A percentile compares a stretch with the other conserved stretches of the same genome.
Evolutionary conservation across 192 early-diverging fungal species (phyloP).

Genomic region (Backusella parvicylindrica): DNA sequence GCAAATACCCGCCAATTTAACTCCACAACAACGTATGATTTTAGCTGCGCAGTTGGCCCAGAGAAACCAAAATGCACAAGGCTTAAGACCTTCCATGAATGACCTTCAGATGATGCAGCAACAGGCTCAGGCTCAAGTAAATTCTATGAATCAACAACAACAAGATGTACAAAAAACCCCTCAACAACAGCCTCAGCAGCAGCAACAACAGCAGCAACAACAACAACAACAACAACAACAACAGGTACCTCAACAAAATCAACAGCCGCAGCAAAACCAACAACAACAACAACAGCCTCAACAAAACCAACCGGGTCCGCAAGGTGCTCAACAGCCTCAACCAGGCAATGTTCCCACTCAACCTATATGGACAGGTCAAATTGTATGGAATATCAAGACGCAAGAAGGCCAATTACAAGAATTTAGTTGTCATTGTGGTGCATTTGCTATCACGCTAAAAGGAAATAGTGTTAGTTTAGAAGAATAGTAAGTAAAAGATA

Average conservation of each 20-base stretch:
- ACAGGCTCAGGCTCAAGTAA: not conserved
- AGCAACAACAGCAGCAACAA: not conserved
- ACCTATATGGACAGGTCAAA: conserved; percentile 35
- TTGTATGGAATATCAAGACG: conserved; percentile 38
- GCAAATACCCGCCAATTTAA: conserved; percentile 1
- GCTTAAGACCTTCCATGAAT: not conserved
- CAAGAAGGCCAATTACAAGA: conserved; percentile 28
- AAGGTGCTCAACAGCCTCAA: conserved; percentile 9
- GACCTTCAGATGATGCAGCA: conserved; percentile 5
- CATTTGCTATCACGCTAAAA: conserved; percentile 31
- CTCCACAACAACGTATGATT: conserved; percentile 26
- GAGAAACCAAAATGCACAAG: conserved; percentile 1
- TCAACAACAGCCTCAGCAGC: not conserved
- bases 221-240: not conserved
- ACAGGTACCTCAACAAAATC: not conserved
- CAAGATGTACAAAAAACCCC: not conserved
- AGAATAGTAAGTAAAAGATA: conserved; percentile 38
- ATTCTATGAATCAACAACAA: not conserved
- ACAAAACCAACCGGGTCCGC: conserved; percentile 3
- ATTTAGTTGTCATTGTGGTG: conserved; percentile 36
- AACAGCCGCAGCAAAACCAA: conserved; percentile 2
- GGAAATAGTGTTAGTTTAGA: conserved; percentile 23
- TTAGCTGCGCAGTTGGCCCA: conserved; percentile 10
- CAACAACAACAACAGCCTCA: conserved; percentile 19
- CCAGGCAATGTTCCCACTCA: conserved; percentile 4